These are phyloP conservation scores for Termitomyces eurrhizus DNA, from an alignment of 768 basidiomycete species.

Conservation along the genomic window DNA sequence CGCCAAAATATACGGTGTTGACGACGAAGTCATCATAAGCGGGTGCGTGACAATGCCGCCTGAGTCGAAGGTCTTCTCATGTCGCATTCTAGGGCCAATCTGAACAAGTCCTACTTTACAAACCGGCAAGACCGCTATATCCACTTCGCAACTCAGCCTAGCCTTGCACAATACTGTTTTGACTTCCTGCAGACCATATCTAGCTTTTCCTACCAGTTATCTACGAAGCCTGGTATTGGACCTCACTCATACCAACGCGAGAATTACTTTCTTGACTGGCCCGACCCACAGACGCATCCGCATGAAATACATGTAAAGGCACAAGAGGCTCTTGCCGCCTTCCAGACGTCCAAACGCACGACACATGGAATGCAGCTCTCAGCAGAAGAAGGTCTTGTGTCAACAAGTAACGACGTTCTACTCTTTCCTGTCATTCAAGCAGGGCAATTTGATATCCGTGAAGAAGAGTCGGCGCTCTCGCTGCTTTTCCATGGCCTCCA, in stretches of 20 bases:
- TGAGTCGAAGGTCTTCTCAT: neutral
- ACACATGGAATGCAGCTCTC: slow-evolving; percentile 3
- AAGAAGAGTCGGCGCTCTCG: slow-evolving; percentile 69
- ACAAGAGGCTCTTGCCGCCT: slow-evolving; percentile 45
- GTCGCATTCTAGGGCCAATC: slow-evolving; percentile 66
- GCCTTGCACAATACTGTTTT: slow-evolving; percentile 78
- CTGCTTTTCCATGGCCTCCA: slow-evolving; percentile 42
- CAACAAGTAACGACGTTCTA: slow-evolving; percentile 36
- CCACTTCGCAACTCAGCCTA: slow-evolving; percentile 56
- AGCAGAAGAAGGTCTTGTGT: neutral
- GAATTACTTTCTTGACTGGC: slow-evolving; percentile 63
- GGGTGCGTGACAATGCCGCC: slow-evolving; percentile 55
- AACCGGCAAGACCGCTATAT: slow-evolving; percentile 95
- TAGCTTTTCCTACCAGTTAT: slow-evolving; percentile 65
- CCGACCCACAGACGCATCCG: slow-evolving; percentile 59
- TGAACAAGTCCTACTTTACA: slow-evolving; percentile 90
- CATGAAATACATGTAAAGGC: slow-evolving; percentile 66
- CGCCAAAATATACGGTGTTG: slow-evolving; percentile 91
- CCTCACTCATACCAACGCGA: slow-evolving; percentile 31
- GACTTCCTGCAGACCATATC: slow-evolving; percentile 69
- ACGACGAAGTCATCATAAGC: slow-evolving; percentile 88
- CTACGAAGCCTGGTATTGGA: slow-evolving; percentile 15
- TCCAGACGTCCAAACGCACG: slow-evolving; percentile 47
- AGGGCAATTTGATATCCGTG: slow-evolving; percentile 80
- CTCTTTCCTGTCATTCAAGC: slow-evolving; percentile 86